Conservation (phyloP, 805 yeast genomes). For the Novakomyces olei region DNA sequence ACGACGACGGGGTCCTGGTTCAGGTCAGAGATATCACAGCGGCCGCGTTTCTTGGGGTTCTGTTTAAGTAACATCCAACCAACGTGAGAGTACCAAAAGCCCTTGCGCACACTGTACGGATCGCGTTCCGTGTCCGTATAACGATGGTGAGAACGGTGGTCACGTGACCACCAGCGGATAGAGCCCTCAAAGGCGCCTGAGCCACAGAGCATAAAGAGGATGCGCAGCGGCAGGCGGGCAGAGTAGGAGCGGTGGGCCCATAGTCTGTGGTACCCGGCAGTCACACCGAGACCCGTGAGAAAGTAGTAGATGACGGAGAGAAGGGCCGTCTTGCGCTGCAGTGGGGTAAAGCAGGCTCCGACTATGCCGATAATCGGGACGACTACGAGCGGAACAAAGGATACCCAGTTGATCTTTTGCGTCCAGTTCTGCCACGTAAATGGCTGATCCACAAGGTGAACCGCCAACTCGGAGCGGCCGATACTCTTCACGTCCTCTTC, state of each 20-base stretch:
- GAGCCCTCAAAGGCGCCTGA: conserved; percentile 58
- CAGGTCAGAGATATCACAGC: conserved; percentile 47
- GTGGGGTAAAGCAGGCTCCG: conserved; percentile 23
- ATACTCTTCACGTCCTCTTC: no score
- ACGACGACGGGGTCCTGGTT: conserved; percentile 32
- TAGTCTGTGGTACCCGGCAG: conserved; percentile 65
- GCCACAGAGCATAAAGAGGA: conserved; percentile 37
- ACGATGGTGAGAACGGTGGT: conserved; percentile 80
- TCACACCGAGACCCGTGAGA: conserved; percentile 46
- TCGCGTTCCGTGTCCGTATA: conserved; percentile 73
- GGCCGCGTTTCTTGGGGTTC: conserved; percentile 37
- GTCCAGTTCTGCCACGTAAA: conserved; percentile 56
- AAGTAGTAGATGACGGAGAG: conserved; percentile 35
- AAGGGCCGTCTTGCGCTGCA: conserved; percentile 28
- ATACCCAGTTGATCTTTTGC: conserved; percentile 55
- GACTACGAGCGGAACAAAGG: conserved; percentile 31
- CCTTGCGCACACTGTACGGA: conserved; percentile 67
- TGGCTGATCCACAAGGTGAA: conserved; percentile 53
- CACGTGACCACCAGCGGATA: conserved; percentile 54
- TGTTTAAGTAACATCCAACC: conserved; percentile 70
- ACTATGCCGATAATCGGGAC: conserved; percentile 32
- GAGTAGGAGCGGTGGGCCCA: conserved; percentile 43
- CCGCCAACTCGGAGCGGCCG: no score
- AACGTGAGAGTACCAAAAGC: conserved; percentile 61
- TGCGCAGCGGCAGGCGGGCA: conserved; percentile 24